Evolutionary conservation across 2,329 filamentous ascomycete species (phyloP), one percentile per base, ranked within the genome.

Genomic region (Calonectria naviculata): DNA sequence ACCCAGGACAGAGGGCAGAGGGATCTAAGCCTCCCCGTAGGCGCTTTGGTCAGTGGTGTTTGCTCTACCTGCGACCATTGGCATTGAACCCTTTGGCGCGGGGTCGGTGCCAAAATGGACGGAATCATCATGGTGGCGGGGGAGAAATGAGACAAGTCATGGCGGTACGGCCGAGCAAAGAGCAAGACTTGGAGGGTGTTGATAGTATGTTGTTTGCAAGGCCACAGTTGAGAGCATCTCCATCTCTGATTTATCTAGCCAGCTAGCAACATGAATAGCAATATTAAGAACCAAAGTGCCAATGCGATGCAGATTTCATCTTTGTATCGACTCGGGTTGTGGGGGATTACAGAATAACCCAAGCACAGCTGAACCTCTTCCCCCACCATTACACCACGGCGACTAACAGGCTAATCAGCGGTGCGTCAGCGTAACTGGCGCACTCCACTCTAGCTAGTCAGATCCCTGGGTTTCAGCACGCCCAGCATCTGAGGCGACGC

Each of bases 301-400:
- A 31, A 12, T 24, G 19, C 17, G 17, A 31, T 29, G n/a, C 28
- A 28, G 38, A 58, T 24, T 19, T 19, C 7, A 38, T 24, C 21
- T 19, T 19, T 41, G 52, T 19, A 58, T 58, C 52, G 34, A 54
- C 17, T 21, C 19, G 49, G 29, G 21, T 54, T 24, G 19, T 36
- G 10, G 49, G 19, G 28, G 4, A n/a, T 34, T 54, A 29, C 46
- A 49, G 61, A 26, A 62, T 17, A 63, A 63, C 17, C 52, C 67
- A 66, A 61, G 62, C 44, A 60, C 44, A 70, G 62, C 67, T 70
- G 67, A 70, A 61, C 62, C 54, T 62, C 44, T 61, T 7, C 21
- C 66, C 62, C 67, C 67, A 46, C 60, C 60, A 47, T 36, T 24
- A 28, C 34, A 36, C n/a, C 31, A 54, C 34, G 36, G 38, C 36